Percentiles rank a stretch among this genome's conserved stretches.
These are phyloP conservation scores for Trifolium fragiferum DNA, from an alignment of 306 rosid genomes.

Conservation along the genomic window DNA sequence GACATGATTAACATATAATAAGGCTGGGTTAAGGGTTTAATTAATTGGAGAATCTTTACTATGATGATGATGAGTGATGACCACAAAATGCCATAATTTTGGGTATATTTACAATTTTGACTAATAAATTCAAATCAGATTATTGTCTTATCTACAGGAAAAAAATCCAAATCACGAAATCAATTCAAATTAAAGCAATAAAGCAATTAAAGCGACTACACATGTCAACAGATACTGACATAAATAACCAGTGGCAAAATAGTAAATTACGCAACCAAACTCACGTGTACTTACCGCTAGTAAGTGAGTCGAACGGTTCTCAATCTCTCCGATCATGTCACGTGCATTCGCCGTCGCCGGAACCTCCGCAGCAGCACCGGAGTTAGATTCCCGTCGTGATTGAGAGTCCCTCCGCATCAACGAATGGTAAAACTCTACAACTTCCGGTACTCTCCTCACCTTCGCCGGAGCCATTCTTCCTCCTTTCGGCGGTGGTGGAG, in stretches of 20 bases:
- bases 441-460: conserved; percentile 90
- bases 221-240: conserved; percentile 55
- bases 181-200: conserved; percentile 46
- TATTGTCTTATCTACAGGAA: conserved; percentile 56
- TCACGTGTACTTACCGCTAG: conserved; percentile 77
- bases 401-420: conserved; percentile 89
- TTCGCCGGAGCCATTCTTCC: conserved; percentile 57
- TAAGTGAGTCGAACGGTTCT: conserved; percentile 91
- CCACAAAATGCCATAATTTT: conserved; percentile 37
- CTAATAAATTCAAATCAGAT: conserved; percentile 48
- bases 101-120: conserved; percentile 45
- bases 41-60: conserved; percentile 37
- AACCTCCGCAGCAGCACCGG: conserved; percentile 49
- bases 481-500: conserved; percentile 68
- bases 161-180: conserved; percentile 10
- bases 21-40: not conserved
- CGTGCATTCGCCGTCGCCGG: conserved; percentile 79
- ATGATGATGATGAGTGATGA: not conserved
- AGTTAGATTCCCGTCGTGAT: conserved; percentile 59
- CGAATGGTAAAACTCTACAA: conserved; percentile 95
- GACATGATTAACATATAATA: conserved; percentile 18
- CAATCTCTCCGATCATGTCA: conserved; percentile 99
- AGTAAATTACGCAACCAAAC: conserved; percentile 45
- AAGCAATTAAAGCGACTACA: conserved; percentile 50
- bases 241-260: conserved; percentile 50